These are phyloP conservation scores for Mucor circinelloides DNA, from an alignment of 371 early-diverging fungal genomes.

Conservation along the genomic window DNA sequence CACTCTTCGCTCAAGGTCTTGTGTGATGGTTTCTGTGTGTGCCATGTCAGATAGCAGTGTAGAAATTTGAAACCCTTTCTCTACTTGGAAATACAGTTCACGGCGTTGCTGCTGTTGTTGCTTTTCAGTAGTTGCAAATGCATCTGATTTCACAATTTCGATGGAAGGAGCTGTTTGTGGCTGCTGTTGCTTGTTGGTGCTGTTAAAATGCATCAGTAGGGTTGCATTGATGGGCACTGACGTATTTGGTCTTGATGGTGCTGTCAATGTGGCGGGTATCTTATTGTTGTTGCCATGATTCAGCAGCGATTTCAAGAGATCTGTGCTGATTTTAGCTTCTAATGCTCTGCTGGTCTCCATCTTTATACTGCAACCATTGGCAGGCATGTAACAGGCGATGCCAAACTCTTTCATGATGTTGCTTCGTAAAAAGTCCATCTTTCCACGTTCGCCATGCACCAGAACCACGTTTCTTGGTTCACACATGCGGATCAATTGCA, in stretches of 20 bases:
- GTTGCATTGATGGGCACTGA: slow-evolving; percentile 26
- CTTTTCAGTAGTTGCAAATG: background rate
- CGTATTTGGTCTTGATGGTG: slow-evolving; percentile 6
- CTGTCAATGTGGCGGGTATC: background rate
- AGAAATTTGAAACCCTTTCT: slow-evolving; percentile 17
- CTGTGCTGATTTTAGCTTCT: slow-evolving; percentile 60
- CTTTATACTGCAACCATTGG: slow-evolving; percentile 79
- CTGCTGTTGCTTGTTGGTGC: background rate
- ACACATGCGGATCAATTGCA: slow-evolving; percentile 94
- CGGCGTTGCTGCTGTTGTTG: slow-evolving; percentile 1
- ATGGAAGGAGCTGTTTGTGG: slow-evolving; percentile 4
- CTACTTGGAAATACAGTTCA: slow-evolving; percentile 26
- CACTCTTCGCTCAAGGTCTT: slow-evolving; percentile 13
- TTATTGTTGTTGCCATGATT: background rate
- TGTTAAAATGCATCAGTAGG: slow-evolving; percentile 20
- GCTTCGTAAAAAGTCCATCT: slow-evolving; percentile 88
- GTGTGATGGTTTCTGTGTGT: slow-evolving; percentile 14
- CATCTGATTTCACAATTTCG: slow-evolving; percentile 22
- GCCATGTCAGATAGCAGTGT: slow-evolving; percentile 24
- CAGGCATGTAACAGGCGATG: slow-evolving; percentile 87
- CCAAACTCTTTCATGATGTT: slow-evolving; percentile 85
- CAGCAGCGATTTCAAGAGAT: slow-evolving; percentile 48
- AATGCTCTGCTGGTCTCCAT: slow-evolving; percentile 66
- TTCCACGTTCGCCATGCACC: slow-evolving; percentile 97
- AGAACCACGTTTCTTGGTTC: slow-evolving; percentile 94